Conservation (phyloP, 2,329 filamentous ascomycete species). For the Scedosporium apiospermum region DNA sequence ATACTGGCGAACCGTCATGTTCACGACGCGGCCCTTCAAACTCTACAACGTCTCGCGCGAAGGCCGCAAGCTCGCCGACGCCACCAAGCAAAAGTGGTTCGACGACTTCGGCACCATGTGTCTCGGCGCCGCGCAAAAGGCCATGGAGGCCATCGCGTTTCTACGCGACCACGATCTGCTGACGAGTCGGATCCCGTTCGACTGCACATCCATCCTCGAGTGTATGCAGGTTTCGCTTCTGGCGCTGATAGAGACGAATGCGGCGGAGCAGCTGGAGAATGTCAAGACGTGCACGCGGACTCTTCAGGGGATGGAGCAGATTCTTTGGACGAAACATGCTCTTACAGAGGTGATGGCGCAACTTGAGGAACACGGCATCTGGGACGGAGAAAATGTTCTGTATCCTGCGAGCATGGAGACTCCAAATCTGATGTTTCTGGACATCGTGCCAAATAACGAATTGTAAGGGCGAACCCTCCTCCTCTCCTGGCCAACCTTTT, state of each 20-base stretch:
- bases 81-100: conserved; percentile 13
- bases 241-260: conserved; percentile 8
- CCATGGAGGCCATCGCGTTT: conserved; percentile 11
- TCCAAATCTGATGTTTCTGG: conserved; percentile 1
- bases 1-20: conserved; percentile 8
- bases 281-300: conserved; percentile 12
- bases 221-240: conserved; percentile 17
- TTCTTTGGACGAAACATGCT: conserved; percentile 15
- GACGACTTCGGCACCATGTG: conserved; percentile 14
- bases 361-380: conserved; percentile 4
- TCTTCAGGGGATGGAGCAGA: conserved; percentile 17
- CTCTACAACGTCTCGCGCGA: conserved; percentile 12
- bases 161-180: conserved; percentile 14
- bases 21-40: conserved; percentile 13
- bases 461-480: neutral
- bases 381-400: neutral
- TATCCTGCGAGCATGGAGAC: neutral
- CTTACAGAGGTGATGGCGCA: conserved; percentile 16
- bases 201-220: conserved; percentile 14
- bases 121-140: conserved; percentile 13
- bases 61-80: conserved; percentile 4
- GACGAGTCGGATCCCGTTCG: conserved; percentile 14
- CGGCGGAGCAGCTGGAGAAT: conserved; percentile 3
- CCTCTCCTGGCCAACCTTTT: neutral
- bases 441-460: neutral